Conservation (phyloP, 2,329 filamentous ascomycete genomes). For the Raffaelea ambrosiae region DNA sequence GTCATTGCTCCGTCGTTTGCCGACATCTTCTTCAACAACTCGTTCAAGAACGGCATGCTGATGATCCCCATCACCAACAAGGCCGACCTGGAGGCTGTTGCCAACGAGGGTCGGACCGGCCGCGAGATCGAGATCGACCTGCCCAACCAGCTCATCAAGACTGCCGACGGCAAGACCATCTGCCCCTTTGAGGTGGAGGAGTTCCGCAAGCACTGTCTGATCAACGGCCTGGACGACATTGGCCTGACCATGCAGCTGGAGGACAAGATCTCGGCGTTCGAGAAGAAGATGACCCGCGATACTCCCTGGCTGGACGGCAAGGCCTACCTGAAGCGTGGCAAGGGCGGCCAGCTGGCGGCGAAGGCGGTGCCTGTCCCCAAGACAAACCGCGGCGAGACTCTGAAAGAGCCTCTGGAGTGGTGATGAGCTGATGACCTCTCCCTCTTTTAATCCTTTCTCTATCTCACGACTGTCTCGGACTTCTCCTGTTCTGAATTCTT, state of each 20-base stretch:
- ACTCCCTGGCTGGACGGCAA: conserved; percentile 90
- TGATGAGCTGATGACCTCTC: too few species aligned
- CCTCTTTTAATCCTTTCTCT: background rate
- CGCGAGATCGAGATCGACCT: conserved; percentile 86
- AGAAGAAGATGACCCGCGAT: conserved; percentile 64
- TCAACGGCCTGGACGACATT: conserved; percentile 94
- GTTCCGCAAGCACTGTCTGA: conserved; percentile 88
- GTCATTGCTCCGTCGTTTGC: conserved; percentile 81
- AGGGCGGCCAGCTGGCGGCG: conserved; percentile 43
- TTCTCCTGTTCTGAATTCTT: too few species aligned
- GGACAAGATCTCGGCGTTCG: conserved; percentile 78
- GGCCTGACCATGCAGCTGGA: conserved; percentile 89
- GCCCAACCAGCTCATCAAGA: conserved; percentile 72
- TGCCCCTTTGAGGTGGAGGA: conserved; percentile 80
- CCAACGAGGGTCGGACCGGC: conserved; percentile 68
- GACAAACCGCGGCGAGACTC: conserved; percentile 79
- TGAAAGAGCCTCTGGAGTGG: conserved; percentile 85
- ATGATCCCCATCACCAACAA: conserved; percentile 68
- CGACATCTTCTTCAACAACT: conserved; percentile 99
- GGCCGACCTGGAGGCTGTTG: conserved; percentile 58
- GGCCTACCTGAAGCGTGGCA: conserved; percentile 62
- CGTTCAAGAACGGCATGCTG: conserved; percentile 99
- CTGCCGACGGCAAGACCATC: conserved; percentile 63
- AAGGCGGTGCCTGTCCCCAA: conserved; percentile 67
- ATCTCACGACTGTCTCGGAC: too few species aligned